Evolutionary conservation across 2,329 filamentous ascomycete genomes (phyloP).

Genomic region (Didymella arachidicola): DNA sequence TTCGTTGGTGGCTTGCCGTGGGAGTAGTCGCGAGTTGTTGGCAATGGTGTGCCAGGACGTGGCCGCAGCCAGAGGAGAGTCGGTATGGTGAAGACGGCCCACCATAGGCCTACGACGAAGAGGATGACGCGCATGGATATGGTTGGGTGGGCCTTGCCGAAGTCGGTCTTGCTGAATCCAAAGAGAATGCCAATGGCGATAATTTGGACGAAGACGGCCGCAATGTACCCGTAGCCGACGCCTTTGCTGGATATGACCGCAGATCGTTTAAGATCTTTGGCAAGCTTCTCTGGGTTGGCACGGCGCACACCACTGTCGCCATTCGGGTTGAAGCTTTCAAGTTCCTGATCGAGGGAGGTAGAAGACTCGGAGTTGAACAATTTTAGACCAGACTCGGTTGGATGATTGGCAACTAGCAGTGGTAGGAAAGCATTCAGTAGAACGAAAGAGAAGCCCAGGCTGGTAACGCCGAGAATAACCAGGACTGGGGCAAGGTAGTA

Average conservation of each 20-base stretch:
- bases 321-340: slow-evolving; percentile 40
- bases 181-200: slow-evolving; percentile 78
- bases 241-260: slow-evolving; percentile 87
- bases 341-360: slow-evolving; percentile 17
- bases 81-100: slow-evolving; percentile 85
- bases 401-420: slow-evolving; percentile 83
- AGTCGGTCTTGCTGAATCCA: slow-evolving; percentile 49
- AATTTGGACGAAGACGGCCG: slow-evolving; percentile 81
- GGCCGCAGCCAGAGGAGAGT: slow-evolving; percentile 83
- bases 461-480: slow-evolving; percentile 85
- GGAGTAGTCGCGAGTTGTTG: slow-evolving; percentile 32
- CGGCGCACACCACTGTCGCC: slow-evolving; percentile 25
- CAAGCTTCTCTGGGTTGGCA: slow-evolving; percentile 49
- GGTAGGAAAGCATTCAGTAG: slow-evolving; percentile 94
- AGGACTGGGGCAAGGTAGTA: slow-evolving; percentile 82
- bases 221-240: slow-evolving; percentile 88
- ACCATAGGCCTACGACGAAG: slow-evolving; percentile 85
- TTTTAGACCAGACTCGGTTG: slow-evolving; percentile 46
- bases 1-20: slow-evolving; percentile 21
- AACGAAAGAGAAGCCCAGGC: slow-evolving; percentile 93
- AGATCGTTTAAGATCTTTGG: slow-evolving; percentile 75
- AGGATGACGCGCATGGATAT: slow-evolving; percentile 83
- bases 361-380: slow-evolving; percentile 20
- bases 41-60: slow-evolving; percentile 82
- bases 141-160: slow-evolving; percentile 72